Conservation (phyloP, 257 asterid genomes). For the Rhazya stricta region DNA sequence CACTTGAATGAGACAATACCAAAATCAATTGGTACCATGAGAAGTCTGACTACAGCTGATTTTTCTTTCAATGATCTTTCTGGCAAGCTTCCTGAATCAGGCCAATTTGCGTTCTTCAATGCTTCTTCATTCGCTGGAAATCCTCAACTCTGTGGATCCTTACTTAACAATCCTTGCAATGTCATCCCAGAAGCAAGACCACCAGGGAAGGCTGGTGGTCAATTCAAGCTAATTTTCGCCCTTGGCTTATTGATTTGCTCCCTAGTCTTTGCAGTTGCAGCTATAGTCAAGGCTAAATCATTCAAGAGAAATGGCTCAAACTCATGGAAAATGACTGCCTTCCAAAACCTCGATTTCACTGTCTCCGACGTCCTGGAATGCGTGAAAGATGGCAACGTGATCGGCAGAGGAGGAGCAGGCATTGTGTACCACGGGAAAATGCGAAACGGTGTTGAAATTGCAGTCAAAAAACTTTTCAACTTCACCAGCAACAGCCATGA, state of each 20-base stretch:
- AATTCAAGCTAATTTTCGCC: constrained; percentile 74
- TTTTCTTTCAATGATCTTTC: constrained; percentile 84
- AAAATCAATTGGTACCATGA: constrained; percentile 54
- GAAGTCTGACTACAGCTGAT: constrained; percentile 88
- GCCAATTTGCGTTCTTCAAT: constrained; percentile 75
- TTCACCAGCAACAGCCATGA: constrained; percentile 57
- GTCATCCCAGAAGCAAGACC: constrained; percentile 17
- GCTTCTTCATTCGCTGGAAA: constrained; percentile 71
- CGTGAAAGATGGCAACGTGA: constrained; percentile 80
- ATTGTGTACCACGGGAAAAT: constrained; percentile 77
- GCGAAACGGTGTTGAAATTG: constrained; percentile 73
- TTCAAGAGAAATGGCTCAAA: constrained; percentile 52
- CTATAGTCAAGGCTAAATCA: constrained; percentile 67
- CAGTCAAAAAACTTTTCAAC: constrained; percentile 74
- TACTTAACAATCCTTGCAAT: constrained; percentile 65
- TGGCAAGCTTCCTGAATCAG: constrained; percentile 77
- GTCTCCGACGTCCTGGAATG: constrained; percentile 73
- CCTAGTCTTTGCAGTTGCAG: constrained; percentile 59
- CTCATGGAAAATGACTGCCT: constrained; percentile 85
- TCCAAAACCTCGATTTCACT: constrained; percentile 68
- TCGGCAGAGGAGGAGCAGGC: constrained; percentile 96
- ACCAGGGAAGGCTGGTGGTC: constrained; percentile 35
- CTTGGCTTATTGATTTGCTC: constrained; percentile 73
- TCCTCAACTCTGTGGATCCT: constrained; percentile 69
- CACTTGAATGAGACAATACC: constrained; percentile 62